Conservation (phyloP, 768 basidiomycete species). For the Kwoniella europaea region DNA sequence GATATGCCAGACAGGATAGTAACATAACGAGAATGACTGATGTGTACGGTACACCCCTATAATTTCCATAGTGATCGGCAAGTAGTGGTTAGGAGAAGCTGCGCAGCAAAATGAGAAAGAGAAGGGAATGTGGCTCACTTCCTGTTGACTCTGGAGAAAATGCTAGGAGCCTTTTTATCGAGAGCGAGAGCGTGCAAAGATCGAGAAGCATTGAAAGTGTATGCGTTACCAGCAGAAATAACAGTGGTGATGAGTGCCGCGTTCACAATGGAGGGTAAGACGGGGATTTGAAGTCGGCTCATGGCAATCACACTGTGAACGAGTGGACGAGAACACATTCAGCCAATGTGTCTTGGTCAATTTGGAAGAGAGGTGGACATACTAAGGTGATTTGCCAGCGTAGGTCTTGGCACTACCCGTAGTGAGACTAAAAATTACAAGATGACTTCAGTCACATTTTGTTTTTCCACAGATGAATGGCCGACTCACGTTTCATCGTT, state of each 20-base stretch:
- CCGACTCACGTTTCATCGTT: constrained; percentile 29
- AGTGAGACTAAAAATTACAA: background rate
- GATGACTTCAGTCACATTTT: constrained; percentile 1
- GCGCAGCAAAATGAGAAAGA: background rate
- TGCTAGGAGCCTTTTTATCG: constrained; percentile 26
- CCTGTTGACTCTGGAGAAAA: constrained; percentile 26
- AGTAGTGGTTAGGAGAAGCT: background rate
- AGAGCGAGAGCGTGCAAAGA: constrained; percentile 30
- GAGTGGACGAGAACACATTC: no score
- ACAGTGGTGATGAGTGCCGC: constrained; percentile 22
- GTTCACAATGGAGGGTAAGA: constrained; percentile 33
- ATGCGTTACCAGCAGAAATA: constrained; percentile 26
- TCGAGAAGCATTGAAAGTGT: constrained; percentile 34
- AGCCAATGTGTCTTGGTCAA: no score
- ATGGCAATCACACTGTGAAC: constrained; percentile 25
- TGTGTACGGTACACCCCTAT: constrained; percentile 33
- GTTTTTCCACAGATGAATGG: background rate
- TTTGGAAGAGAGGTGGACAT: background rate
- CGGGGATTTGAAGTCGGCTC: constrained; percentile 30
- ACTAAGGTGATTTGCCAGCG: constrained; percentile 33
- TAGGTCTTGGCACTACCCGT: constrained; percentile 13
- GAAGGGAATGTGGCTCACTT: background rate
- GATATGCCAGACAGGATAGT: constrained; percentile 36
- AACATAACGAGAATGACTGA: constrained; percentile 32
- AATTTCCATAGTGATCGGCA: background rate